A percentile compares a stretch with the other conserved stretches of the same genome.
Evolutionary conservation across 2,329 filamentous ascomycete genomes (phyloP).

Genomic region (Elsinoe arachidis): DNA sequence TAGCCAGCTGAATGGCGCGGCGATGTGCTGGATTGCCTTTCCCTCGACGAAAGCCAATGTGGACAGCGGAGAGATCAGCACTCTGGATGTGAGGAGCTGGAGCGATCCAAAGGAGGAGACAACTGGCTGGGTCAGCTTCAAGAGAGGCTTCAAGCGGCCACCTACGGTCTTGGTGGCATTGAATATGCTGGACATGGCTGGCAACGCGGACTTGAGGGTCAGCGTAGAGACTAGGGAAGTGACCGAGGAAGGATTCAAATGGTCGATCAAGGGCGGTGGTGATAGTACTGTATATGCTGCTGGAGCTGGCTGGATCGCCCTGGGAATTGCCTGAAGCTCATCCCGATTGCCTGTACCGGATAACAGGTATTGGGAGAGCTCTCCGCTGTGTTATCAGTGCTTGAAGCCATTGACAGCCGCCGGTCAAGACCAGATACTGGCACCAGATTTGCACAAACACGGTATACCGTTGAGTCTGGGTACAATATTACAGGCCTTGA

Average conservation of each 20-base stretch:
- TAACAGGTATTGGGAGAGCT: too few species aligned
- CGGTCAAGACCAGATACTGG: too few species aligned
- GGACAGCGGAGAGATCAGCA: conserved; percentile 21
- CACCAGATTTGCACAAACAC: too few species aligned
- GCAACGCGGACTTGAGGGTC: conserved; percentile 23
- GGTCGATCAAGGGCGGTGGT: conserved; percentile 23
- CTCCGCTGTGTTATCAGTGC: too few species aligned
- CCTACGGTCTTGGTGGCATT: conserved; percentile 23
- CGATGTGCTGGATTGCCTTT: conserved; percentile 26
- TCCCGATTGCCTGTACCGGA: too few species aligned
- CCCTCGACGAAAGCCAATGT: conserved; percentile 22
- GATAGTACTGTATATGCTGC: conserved; percentile 21
- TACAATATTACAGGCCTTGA: too few species aligned
- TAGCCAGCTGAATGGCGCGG: conserved; percentile 21
- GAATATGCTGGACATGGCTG: conserved; percentile 24
- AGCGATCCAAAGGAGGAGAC: conserved; percentile 18
- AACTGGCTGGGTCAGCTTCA: conserved; percentile 19
- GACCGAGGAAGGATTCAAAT: conserved; percentile 21
- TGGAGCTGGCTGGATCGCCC: conserved; percentile 23
- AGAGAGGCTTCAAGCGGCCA: conserved; percentile 17
- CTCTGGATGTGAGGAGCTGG: conserved; percentile 21
- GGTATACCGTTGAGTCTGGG: too few species aligned
- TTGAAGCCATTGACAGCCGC: too few species aligned
- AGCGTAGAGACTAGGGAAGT: conserved; percentile 20
- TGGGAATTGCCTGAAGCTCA: conserved; percentile 14